phyloP scores from a whole-genome alignment of 1,284 basidiomycete genomes.

The Vanrija sp. region DNA sequence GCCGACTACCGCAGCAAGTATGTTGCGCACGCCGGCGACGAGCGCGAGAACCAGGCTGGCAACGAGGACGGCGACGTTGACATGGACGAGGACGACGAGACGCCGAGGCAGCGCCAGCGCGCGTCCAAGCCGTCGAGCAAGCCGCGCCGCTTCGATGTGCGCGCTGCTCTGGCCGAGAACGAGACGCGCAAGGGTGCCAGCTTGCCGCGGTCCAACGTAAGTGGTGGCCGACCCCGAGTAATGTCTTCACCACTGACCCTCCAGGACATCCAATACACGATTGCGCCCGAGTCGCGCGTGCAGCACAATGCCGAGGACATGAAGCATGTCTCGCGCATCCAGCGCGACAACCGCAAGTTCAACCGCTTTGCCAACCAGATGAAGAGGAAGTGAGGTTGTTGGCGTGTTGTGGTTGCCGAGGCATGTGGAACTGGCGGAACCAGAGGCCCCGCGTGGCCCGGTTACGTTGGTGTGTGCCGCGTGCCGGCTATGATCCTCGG shows the following conservation, averaged over 20 bases:
- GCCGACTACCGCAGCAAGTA: constrained; percentile 63
- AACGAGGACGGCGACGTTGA: constrained; percentile 7
- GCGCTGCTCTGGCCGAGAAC: constrained; percentile 35
- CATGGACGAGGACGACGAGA: constrained; percentile 15
- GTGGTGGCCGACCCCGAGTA: not conserved
- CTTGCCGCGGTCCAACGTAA: constrained; percentile 30
- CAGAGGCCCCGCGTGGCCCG: too few species aligned
- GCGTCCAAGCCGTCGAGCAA: constrained; percentile 13
- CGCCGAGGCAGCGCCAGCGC: constrained; percentile 3
- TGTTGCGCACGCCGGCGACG: constrained; percentile 25
- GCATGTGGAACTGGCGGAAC: too few species aligned
- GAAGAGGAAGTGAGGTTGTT: constrained; percentile 15
- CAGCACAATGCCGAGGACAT: constrained; percentile 34
- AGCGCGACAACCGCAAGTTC: constrained; percentile 45
- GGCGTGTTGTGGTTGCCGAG: too few species aligned
- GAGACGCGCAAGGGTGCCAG: constrained; percentile 37
- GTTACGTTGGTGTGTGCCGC: too few species aligned
- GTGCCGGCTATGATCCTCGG: too few species aligned
- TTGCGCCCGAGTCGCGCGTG: constrained; percentile 36
- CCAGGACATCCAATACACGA: constrained; percentile 42
- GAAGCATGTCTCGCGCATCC: constrained; percentile 37
- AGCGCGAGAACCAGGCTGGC: not conserved
- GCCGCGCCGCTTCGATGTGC: constrained; percentile 35
- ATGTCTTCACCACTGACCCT: not conserved
- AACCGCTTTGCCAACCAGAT: constrained; percentile 45